Base-by-base conservation (phyloP, 345 rosid genomes). In the Corchorus olitorius region DNA sequence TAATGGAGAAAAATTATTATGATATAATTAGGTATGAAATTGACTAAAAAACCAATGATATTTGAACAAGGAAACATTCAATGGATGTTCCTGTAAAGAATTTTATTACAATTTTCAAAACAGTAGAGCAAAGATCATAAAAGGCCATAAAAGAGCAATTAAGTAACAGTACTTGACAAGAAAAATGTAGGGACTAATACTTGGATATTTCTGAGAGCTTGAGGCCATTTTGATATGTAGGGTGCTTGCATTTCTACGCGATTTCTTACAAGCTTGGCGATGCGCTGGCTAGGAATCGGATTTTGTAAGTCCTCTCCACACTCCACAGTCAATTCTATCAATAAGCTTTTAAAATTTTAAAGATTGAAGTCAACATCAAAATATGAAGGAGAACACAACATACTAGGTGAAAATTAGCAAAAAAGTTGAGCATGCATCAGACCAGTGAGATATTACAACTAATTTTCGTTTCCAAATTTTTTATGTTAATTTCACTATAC, bases 151-250 rank as follows among this genome's bases (percentile, higher is more conserved):
- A 22, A 20, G 17, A 7, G 16, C 8, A 52, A 27, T 27, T 27
- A 62, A 22, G 20, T 48, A 72, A 59, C 77, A 27, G 27, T 27
- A 45, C 16, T 66, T 19, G 63, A 65, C 48, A 66, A 64, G 34
- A 39, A 46, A 22, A 50, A 54, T 13, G 73, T 14, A 78, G 20
- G 39, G 27, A 41, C 2, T 20, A 14, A 53, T 79, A 89, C 97
- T 82, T 96, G 99, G 79, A 96, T 92, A 89, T n/a, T n/a, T n/a
- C 98, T 92, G n/a, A 96, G 93, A 80, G 97, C 98, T 79, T 96
- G 98, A 7, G 98, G 89, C 98, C 97, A 96, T 83, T 93, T 93
- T 27, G 97, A 91, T 71, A 93, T 83, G 77, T 89, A 89, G n/a
- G 98, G 94, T 8, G 92, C 84, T 79, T 93, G 99, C 98, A 91